Evolutionary conservation across 1,284 basidiomycete genomes (phyloP).

Genomic region (Porodaedalea pini): DNA sequence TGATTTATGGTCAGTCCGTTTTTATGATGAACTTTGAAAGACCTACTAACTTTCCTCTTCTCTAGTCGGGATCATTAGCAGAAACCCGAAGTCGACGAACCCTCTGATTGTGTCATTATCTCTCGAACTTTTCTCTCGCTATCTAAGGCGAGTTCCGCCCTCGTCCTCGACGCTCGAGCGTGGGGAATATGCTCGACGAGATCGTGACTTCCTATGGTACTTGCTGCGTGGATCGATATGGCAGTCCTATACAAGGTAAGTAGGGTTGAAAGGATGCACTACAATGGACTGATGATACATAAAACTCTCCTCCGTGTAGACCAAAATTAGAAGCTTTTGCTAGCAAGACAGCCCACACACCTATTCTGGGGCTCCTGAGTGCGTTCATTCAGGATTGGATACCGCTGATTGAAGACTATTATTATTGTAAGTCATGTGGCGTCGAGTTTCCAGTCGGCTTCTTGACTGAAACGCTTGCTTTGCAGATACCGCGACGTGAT

Average conservation of each 20-base stretch:
- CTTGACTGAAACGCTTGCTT: neutral
- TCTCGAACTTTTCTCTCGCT: constrained; percentile 64
- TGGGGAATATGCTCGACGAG: constrained; percentile 77
- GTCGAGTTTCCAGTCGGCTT: neutral
- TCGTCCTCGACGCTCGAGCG: constrained; percentile 64
- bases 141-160: constrained; percentile 60
- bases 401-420: constrained; percentile 91
- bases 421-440: constrained; percentile 79
- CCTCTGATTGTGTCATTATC: constrained; percentile 56
- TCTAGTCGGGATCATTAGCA: constrained; percentile 31
- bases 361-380: constrained; percentile 73
- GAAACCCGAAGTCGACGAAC: constrained; percentile 37
- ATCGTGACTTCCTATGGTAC: constrained; percentile 82
- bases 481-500: constrained; percentile 39
- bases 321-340: constrained; percentile 72
- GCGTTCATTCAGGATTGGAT: constrained; percentile 86
- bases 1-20: constrained; percentile 61
- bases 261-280: constrained; percentile 24
- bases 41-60: constrained; percentile 13
- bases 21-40: neutral
- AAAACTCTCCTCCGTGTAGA: constrained; percentile 36
- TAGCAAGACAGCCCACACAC: constrained; percentile 55
- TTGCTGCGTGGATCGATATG: constrained; percentile 87
- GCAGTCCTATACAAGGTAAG: constrained; percentile 76
- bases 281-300: constrained; percentile 11